Evolutionary conservation across 2,329 filamentous ascomycete genomes (phyloP), one percentile per base, ranked within the genome.

Genomic region (Calonectria henricotiae): DNA sequence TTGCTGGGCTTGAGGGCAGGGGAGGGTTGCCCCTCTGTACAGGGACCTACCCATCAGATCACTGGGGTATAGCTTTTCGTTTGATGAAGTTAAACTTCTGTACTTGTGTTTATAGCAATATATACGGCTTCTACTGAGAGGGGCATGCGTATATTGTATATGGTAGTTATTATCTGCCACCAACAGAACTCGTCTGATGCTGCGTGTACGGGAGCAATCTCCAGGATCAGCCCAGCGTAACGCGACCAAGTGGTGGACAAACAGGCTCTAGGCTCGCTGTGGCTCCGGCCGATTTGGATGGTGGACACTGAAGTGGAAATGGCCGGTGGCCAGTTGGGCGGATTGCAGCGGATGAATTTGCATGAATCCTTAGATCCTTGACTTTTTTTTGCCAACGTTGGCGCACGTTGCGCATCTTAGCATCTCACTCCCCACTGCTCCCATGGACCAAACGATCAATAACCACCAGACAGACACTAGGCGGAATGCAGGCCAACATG

Each of bases 341-440:
- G 55, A 49, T 66, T 60, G 64, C 63, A 66, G 54, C 41, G 60
- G 41, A 49, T 60, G 64, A 66, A 55, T 15, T 66, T 60, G 41
- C 54, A 46, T 60, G 64, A 41, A 49, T 66, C 64, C 54, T 58
- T 32, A 39, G 37, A 39, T 58, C 32, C 23, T 61, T 23, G 41
- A 43, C 49, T 66, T 61, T 61, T 61, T 60, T 66, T 51, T 43
- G 23, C 62, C 30, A 30, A 39, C n/a, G 54, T 58, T 66, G 61
- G 64, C 64, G 64, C 43, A 66, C 51, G 41, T 60, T 61, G 39
- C 39, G 39, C 41, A 51, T 39, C 39, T 32, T 30, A 30, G 27
- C 27, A 58, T 49, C 55, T 61, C 39, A 25, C 35, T 37, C 51
- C 32, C 51, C 51, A 12, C 51, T 39, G 20, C 51, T 13, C 23